phyloP scores from a whole-genome alignment of 805 yeast genomes.

The Scheffersomyces lignosus region DNA sequence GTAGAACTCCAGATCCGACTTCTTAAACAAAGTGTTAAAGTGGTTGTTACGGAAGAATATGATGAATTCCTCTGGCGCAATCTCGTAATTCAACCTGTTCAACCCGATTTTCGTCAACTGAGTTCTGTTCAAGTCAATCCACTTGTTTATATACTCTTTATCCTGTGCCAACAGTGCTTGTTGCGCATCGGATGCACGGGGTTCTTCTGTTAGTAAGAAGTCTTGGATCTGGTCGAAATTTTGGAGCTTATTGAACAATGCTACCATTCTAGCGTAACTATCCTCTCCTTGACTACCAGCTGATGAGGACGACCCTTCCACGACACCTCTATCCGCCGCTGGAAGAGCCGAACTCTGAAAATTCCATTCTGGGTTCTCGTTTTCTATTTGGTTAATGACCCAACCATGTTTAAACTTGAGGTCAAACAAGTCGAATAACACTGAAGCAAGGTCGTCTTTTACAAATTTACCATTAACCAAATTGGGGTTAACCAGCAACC shows the following conservation, averaged over 20 bases:
- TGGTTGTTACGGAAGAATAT: slow-evolving; percentile 90
- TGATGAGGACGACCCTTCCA: slow-evolving; percentile 3
- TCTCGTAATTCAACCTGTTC: slow-evolving; percentile 38
- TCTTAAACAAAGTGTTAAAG: slow-evolving; percentile 68
- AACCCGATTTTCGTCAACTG: slow-evolving; percentile 78
- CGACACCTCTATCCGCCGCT: slow-evolving; percentile 1
- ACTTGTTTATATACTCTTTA: slow-evolving; percentile 21
- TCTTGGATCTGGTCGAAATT: slow-evolving; percentile 60
- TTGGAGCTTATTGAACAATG: slow-evolving; percentile 21
- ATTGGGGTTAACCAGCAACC: slow-evolving; percentile 70
- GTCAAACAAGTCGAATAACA: slow-evolving; percentile 58
- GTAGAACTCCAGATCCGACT: slow-evolving; percentile 50
- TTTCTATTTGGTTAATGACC: slow-evolving; percentile 50
- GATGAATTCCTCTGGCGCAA: slow-evolving; percentile 56
- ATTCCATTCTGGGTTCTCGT: slow-evolving; percentile 12
- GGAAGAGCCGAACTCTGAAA: slow-evolving; percentile 1
- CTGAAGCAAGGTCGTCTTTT: slow-evolving; percentile 49
- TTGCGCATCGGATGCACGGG: slow-evolving; percentile 7
- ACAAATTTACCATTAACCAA: slow-evolving; percentile 55
- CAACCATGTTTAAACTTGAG: slow-evolving; percentile 81
- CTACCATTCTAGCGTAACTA: slow-evolving; percentile 15
- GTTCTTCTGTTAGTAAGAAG: slow-evolving; percentile 38
- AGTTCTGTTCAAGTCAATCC: slow-evolving; percentile 62
- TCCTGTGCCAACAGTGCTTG: slow-evolving; percentile 10
- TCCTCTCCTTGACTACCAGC: slow-evolving; percentile 7